Evolutionary conservation across 345 rosid species (phyloP).

Genomic region (Eucalyptus sp.): DNA sequence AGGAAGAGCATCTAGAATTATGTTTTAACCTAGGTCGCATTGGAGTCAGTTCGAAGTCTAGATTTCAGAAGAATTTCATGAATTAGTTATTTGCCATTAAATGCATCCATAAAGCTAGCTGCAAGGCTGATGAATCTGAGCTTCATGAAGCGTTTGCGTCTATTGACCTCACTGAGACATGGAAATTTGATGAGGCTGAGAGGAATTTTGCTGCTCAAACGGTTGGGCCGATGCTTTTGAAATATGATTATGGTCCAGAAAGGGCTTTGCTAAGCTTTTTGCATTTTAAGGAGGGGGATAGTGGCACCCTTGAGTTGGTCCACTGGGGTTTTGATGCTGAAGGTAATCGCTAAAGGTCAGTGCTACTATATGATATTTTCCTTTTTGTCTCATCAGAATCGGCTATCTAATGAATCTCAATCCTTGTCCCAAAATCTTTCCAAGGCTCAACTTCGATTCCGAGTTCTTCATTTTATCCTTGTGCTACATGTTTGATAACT

Average conservation of each 20-base stretch:
- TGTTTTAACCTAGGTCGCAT: no score
- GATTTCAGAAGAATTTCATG: no score
- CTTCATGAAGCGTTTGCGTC: slow-evolving; percentile 71
- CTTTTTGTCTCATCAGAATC: neutral
- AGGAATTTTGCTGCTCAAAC: slow-evolving; percentile 83
- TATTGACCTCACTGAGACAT: slow-evolving; percentile 56
- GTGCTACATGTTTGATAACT: no score
- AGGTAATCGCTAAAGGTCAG: slow-evolving; percentile 80
- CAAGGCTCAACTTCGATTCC: no score
- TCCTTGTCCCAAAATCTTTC: no score
- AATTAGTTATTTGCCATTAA: slow-evolving; percentile 12
- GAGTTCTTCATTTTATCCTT: no score
- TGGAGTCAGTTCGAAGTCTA: no score
- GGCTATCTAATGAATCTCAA: no score
- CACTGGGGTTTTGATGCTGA: slow-evolving; percentile 59
- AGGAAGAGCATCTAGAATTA: no score
- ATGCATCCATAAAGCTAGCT: slow-evolving; percentile 63
- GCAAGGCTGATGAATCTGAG: slow-evolving; percentile 72
- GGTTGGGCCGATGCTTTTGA: slow-evolving; percentile 86
- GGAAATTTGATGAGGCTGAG: slow-evolving; percentile 58
- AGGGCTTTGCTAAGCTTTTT: slow-evolving; percentile 50
- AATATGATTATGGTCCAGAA: slow-evolving; percentile 71
- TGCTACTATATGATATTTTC: neutral
- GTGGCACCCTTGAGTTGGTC: slow-evolving; percentile 76
- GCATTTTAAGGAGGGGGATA: slow-evolving; percentile 41